Evolutionary conservation across 2,329 filamentous ascomycete species (phyloP), one percentile per base, ranked within the genome.

Genomic region (Neonectria neomacrospora): DNA sequence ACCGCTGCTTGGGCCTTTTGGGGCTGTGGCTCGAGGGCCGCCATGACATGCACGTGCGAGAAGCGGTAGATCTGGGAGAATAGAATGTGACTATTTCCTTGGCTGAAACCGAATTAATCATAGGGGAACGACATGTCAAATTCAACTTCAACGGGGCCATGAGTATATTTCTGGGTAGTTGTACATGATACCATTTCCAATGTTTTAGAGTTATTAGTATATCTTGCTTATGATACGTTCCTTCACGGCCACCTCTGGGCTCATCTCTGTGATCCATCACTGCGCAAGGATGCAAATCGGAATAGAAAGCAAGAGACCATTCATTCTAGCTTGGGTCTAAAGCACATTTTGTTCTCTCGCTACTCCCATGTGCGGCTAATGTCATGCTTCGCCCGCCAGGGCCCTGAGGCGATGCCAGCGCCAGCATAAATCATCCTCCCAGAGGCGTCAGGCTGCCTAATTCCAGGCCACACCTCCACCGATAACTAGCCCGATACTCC

Each of bases 301-400:
- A 10, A 32, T 50, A 42, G 32, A 54, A 57, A 62, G 57, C 58
- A 62, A 58, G 23, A 58, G 41, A 58, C 41, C 48, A 45, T 65
- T 63, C 63, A 65, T 59, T 65, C 63, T 65, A 61, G 47, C 30
- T 50, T 39, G 51, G 58, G 26, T 52, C 58, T 62, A 53, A 64
- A 54, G 26, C 41, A 26, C 47, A 22, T 28, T 30, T 42, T 42
- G 30, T 37, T 37, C 54, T 39, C 50, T 58, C 26, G 28, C 45
- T 58, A 20, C 5, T 26, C 48, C 39, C 39, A 12, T 32, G 28
- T 34, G 42, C 22, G n/a, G 20, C 42, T 11, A 47, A 26, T 58
- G 3, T 7, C 42, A 20, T 44, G 12, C 32, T 26, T 23, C n/a
- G 30, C 23, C 28, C 30, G 20, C 30, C 18, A 22, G 28, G 45